Percentiles rank a stretch among this genome's conserved stretches.
Conservation (phyloP, 352 stramenopile genomes). For the Phytophthora pluvialis region DNA sequence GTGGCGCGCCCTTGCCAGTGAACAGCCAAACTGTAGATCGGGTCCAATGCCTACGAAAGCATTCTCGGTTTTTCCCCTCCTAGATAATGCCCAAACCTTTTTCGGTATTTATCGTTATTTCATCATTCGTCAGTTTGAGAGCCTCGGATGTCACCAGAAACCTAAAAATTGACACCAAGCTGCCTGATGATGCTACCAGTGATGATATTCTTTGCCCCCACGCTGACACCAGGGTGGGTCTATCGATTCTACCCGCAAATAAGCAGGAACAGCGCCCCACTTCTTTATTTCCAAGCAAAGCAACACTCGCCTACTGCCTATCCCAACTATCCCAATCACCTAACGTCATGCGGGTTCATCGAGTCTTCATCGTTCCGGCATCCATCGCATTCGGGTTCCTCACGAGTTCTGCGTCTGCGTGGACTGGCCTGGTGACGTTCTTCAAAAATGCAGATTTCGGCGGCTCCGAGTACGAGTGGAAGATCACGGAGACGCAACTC, state of each 20-base stretch:
- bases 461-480: constrained; percentile 20
- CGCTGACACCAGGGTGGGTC: too few species aligned
- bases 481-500: constrained; percentile 17
- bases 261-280: not conserved
- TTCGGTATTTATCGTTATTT: too few species aligned
- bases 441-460: constrained; percentile 17
- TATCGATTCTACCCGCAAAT: not conserved
- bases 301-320: not conserved
- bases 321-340: not conserved
- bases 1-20: constrained; percentile 8
- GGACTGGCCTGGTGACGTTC: constrained; percentile 32
- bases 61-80: too few species aligned
- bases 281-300: not conserved
- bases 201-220: too few species aligned
- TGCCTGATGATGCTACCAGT: too few species aligned
- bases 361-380: not conserved
- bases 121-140: too few species aligned
- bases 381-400: constrained; percentile 6
- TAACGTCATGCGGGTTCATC: not conserved
- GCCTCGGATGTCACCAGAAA: too few species aligned
- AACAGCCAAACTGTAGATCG: too few species aligned
- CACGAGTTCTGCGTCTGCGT: constrained; percentile 12
- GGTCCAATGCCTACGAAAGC: too few species aligned
- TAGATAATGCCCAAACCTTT: too few species aligned
- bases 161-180: too few species aligned